phyloP scores from a whole-genome alignment of 106 monocot genomes.

The Dendrobium catenatum region DNA sequence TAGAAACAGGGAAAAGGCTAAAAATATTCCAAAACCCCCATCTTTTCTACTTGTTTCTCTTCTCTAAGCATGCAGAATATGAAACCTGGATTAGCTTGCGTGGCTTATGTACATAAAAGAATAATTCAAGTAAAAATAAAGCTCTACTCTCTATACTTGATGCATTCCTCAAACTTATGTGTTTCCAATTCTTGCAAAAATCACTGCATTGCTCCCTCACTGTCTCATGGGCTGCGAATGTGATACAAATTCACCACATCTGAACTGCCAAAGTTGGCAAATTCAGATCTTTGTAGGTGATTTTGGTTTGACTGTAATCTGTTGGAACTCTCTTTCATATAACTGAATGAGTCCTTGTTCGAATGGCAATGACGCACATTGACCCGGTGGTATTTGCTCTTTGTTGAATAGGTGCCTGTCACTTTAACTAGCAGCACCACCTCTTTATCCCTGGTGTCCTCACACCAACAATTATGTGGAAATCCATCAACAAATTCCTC shows the following conservation, averaged over 20 bases:
- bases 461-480: slow-evolving; percentile 58
- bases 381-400: slow-evolving; percentile 40
- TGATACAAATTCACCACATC: slow-evolving; percentile 16
- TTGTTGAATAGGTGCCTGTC: slow-evolving; percentile 41
- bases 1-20: not conserved
- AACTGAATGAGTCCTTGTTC: slow-evolving; percentile 1
- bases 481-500: slow-evolving; percentile 67
- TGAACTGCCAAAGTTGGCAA: slow-evolving; percentile 22
- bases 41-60: not conserved
- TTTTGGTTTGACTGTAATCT: slow-evolving; percentile 36
- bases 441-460: slow-evolving; percentile 66
- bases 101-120: slow-evolving; percentile 8
- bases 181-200: not conserved
- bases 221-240: slow-evolving; percentile 10
- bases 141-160: not conserved
- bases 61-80: not conserved
- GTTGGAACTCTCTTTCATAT: slow-evolving; percentile 17
- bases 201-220: too few relatives aligned
- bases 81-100: not conserved
- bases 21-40: not conserved
- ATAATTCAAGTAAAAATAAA: not conserved
- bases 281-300: slow-evolving; percentile 51
- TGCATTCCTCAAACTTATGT: too few relatives aligned
- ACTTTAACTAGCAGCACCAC: slow-evolving; percentile 47
- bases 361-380: slow-evolving; percentile 44